Percentiles rank a stretch among this genome's conserved stretches.
Evolutionary conservation across 805 yeast genomes (phyloP).

Genomic region (Myxozyma nipponensis): DNA sequence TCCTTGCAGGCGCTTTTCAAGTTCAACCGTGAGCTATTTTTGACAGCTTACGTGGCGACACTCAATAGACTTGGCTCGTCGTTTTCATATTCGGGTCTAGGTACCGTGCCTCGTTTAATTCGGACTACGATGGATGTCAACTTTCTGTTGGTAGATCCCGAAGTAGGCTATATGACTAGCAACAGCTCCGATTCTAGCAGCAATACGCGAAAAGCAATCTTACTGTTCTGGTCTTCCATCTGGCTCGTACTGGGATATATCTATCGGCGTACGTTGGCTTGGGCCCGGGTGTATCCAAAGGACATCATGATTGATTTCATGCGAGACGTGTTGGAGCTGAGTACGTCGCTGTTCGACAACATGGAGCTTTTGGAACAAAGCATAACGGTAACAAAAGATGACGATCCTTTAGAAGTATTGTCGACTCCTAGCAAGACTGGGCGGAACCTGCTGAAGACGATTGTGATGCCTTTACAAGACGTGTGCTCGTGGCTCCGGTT

Average conservation of each 20-base stretch:
- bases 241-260: constrained; percentile 74
- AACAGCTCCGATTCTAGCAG: constrained; percentile 31
- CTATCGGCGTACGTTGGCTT: constrained; percentile 59
- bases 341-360: constrained; percentile 63
- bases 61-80: constrained; percentile 41
- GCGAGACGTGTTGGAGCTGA: constrained; percentile 76
- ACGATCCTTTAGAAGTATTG: constrained; percentile 22
- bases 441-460: constrained; percentile 41
- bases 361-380: constrained; percentile 49
- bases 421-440: constrained; percentile 16
- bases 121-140: constrained; percentile 71
- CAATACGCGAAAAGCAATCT: constrained; percentile 33
- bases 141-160: constrained; percentile 60
- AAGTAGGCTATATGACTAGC: constrained; percentile 50
- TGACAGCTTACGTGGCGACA: constrained; percentile 49
- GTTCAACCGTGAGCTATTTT: constrained; percentile 43
- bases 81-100: constrained; percentile 47
- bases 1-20: constrained; percentile 58
- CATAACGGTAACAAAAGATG: constrained; percentile 33
- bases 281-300: constrained; percentile 67
- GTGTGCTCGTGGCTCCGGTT: constrained; percentile 78
- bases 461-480: constrained; percentile 60
- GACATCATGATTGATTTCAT: constrained; percentile 71
- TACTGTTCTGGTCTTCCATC: constrained; percentile 60
- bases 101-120: constrained; percentile 72